phyloP scores from a whole-genome alignment of 306 rosid genomes.

The Canavalia ensiformis region DNA sequence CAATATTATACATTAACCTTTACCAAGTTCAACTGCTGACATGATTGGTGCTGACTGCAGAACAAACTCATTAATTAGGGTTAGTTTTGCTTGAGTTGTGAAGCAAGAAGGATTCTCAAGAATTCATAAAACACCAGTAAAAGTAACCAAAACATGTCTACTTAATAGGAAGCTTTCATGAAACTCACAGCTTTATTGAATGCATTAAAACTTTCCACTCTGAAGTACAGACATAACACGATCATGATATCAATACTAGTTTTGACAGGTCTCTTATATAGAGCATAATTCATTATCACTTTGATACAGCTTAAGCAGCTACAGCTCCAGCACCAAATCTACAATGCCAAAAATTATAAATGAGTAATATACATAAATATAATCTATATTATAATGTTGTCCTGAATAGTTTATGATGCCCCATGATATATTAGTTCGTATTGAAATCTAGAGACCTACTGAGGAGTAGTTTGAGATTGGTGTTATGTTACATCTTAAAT shows the following conservation, averaged over 20 bases:
- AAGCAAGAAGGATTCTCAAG: conserved; percentile 21
- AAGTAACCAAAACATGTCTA: conserved; percentile 38
- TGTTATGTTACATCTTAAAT: conserved; percentile 24
- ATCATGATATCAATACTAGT: conserved; percentile 52
- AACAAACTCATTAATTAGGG: neutral
- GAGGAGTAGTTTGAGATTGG: conserved; percentile 32
- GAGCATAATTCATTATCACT: conserved; percentile 39
- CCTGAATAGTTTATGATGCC: conserved; percentile 36
- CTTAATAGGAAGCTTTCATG: conserved; percentile 40
- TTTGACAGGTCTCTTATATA: conserved; percentile 45
- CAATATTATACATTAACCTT: conserved; percentile 22
- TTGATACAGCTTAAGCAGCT: conserved; percentile 53
- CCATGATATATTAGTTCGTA: conserved; percentile 34
- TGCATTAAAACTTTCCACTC: conserved; percentile 41
- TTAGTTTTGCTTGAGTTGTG: conserved; percentile 28
- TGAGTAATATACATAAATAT: conserved; percentile 36
- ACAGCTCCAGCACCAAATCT: conserved; percentile 98
- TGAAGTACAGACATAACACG: conserved; percentile 45
- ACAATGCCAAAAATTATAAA: conserved; percentile 53
- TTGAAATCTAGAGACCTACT: neutral
- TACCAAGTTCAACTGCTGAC: conserved; percentile 14
- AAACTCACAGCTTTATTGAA: conserved; percentile 53
- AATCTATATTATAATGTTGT: conserved; percentile 33
- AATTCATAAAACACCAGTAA: conserved; percentile 41
- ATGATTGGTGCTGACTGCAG: neutral